These are phyloP conservation scores for Arabidopsis hybrid DNA, from an alignment of 441 rosid genomes.

Conservation along the genomic window DNA sequence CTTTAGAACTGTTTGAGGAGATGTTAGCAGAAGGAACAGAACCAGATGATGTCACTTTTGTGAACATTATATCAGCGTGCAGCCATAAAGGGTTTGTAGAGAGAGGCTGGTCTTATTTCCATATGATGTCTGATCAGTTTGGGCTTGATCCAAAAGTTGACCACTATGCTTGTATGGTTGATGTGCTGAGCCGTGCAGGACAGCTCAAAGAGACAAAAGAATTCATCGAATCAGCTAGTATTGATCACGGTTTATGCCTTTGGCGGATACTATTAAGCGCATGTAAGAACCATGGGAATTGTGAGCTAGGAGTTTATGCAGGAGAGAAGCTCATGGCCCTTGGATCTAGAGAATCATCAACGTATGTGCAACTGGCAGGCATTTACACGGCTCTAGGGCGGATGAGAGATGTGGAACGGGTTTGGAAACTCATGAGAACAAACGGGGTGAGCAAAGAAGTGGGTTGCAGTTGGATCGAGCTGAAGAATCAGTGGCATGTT, in stretches of 20 bases:
- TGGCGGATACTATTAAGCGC: conserved; percentile 85
- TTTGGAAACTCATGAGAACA: conserved; percentile 64
- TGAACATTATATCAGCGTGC: conserved; percentile 85
- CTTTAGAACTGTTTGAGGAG: conserved; percentile 76
- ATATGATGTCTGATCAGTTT: conserved; percentile 66
- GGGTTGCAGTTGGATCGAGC: conserved; percentile 88
- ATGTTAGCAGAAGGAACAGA: conserved; percentile 67
- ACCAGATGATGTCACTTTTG: conserved; percentile 77
- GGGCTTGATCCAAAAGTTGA: conserved; percentile 69
- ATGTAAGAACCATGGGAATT: conserved; percentile 71
- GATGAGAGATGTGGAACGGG: conserved; percentile 67
- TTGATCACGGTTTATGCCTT: conserved; percentile 72
- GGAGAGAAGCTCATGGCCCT: conserved; percentile 86
- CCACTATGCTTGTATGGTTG: conserved; percentile 91
- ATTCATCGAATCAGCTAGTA: conserved; percentile 71
- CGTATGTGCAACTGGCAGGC: conserved; percentile 69
- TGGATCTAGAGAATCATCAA: conserved; percentile 86
- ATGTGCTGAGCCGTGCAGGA: conserved; percentile 84
- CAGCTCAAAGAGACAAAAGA: conserved; percentile 75
- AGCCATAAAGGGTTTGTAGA: conserved; percentile 88
- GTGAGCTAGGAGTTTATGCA: conserved; percentile 77
- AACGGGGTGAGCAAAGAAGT: conserved; percentile 77
- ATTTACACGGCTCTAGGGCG: conserved; percentile 66
- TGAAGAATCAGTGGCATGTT: conserved; percentile 62
- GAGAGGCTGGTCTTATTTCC: conserved; percentile 68